Percentiles rank a stretch among this genome's conserved stretches.
phyloP scores from a whole-genome alignment of 768 basidiomycete species.

The Kwoniella dendrophila region DNA sequence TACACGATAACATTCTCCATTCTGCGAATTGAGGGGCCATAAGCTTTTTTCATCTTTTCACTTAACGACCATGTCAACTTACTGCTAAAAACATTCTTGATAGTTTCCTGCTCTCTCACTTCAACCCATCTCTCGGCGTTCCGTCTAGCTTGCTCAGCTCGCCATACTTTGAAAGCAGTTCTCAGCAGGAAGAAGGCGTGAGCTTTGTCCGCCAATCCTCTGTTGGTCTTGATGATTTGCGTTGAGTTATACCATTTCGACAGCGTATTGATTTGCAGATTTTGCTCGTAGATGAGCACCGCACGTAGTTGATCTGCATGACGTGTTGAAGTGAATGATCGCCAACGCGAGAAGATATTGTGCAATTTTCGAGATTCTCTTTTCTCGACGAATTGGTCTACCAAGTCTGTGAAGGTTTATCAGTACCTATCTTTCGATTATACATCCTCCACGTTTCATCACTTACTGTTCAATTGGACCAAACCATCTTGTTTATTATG shows the following conservation, averaged over 20 bases:
- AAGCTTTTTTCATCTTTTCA: background rate
- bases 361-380: conserved; percentile 6
- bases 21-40: conserved; percentile 8
- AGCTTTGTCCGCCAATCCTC: conserved; percentile 34
- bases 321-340: conserved; percentile 5
- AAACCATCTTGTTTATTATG: background rate
- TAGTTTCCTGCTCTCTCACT: conserved; percentile 9
- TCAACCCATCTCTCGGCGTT: conserved; percentile 27
- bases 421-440: background rate
- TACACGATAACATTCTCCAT: conserved; percentile 26
- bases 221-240: conserved; percentile 15
- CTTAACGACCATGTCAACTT: conserved; percentile 2
- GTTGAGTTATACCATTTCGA: conserved; percentile 25
- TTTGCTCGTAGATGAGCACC: conserved; percentile 19
- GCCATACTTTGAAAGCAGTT: conserved; percentile 32
- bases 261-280: background rate
- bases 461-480: conserved; percentile 12
- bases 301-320: conserved; percentile 18
- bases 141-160: conserved; percentile 4
- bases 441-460: background rate
- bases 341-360: conserved; percentile 27
- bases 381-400: conserved; percentile 10
- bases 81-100: conserved; percentile 33
- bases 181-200: conserved; percentile 40
- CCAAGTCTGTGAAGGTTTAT: conserved; percentile 4